A percentile compares a stretch with the other conserved stretches of the same genome.
Conservation (phyloP, 2,329 filamentous ascomycete species). For the Fusarium nelsonii region DNA sequence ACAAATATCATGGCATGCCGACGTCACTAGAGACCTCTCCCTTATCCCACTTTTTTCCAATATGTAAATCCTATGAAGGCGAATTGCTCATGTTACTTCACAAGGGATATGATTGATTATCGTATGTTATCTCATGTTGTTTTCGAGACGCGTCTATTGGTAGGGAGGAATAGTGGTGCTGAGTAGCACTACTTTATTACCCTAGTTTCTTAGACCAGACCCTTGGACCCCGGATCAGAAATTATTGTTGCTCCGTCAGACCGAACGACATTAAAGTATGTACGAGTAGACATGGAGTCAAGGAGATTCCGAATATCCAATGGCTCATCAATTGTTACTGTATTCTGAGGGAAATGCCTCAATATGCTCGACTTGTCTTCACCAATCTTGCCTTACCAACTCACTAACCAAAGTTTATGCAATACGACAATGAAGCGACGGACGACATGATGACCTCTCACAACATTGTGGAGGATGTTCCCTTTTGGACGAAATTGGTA, state of each 20-base stretch:
- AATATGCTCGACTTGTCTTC: not conserved
- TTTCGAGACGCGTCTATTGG: conserved; percentile 34
- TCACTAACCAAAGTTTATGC: conserved; percentile 9
- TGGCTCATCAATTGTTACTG: not conserved
- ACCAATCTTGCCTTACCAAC: not conserved
- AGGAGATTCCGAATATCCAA: not conserved
- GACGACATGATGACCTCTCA: conserved; percentile 23
- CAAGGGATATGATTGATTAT: conserved; percentile 6
- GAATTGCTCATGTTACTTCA: not conserved
- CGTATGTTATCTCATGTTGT: conserved; percentile 26
- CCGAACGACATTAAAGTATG: not conserved
- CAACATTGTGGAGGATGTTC: conserved; percentile 21
- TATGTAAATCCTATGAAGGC: not conserved
- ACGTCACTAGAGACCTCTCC: conserved; percentile 14
- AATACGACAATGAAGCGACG: conserved; percentile 15
- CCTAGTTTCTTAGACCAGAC: conserved; percentile 20
- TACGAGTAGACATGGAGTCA: not conserved
- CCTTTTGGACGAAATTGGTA: conserved; percentile 13
- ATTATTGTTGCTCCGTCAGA: not conserved
- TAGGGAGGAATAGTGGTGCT: conserved; percentile 11
- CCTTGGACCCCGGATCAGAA: conserved; percentile 25
- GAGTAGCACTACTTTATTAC: conserved; percentile 20
- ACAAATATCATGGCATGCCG: conserved; percentile 30
- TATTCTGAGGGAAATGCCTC: not conserved
- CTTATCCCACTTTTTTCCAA: not conserved